A percentile compares a stretch with the other conserved stretches of the same genome.
phyloP scores from a whole-genome alignment of 805 yeast species.

The Saccharomyces jurei region DNA sequence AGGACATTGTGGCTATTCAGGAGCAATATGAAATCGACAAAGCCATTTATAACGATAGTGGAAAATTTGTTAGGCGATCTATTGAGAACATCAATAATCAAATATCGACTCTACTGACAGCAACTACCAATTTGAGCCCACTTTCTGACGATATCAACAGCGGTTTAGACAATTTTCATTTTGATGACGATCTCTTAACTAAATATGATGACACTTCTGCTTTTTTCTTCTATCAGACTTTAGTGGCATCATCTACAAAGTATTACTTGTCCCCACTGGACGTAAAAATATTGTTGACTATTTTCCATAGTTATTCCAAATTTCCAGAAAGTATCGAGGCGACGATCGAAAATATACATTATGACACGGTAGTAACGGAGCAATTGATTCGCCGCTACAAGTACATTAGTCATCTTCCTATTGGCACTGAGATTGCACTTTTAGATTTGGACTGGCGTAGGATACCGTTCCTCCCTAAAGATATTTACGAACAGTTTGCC shows the following conservation, averaged over 20 bases:
- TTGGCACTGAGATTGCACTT: slow-evolving; percentile 76
- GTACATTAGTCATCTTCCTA: slow-evolving; percentile 72
- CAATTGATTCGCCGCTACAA: slow-evolving; percentile 54
- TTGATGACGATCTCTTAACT: slow-evolving; percentile 6
- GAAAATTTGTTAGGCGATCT: slow-evolving; percentile 47
- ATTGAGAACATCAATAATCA: slow-evolving; percentile 43
- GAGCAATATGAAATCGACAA: slow-evolving; percentile 49
- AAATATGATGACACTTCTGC: slow-evolving; percentile 36
- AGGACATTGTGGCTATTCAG: slow-evolving; percentile 50
- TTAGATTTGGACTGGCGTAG: slow-evolving; percentile 78
- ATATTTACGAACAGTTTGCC: slow-evolving; percentile 39
- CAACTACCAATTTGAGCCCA: slow-evolving; percentile 8
- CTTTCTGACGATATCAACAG: slow-evolving; percentile 7
- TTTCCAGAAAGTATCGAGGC: slow-evolving; percentile 62
- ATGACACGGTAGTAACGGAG: slow-evolving; percentile 56
- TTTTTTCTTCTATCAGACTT: slow-evolving; percentile 72
- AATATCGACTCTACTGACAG: slow-evolving; percentile 33
- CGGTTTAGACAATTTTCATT: slow-evolving; percentile 5
- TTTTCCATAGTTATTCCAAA: slow-evolving; percentile 51
- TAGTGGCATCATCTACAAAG: slow-evolving; percentile 56
- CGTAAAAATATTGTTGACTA: slow-evolving; percentile 56
- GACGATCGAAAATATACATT: slow-evolving; percentile 60
- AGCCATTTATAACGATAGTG: slow-evolving; percentile 52
- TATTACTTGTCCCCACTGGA: slow-evolving; percentile 75
- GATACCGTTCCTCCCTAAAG: slow-evolving; percentile 36